Conservation (phyloP, 2,329 filamentous ascomycete species). For the Colletotrichum tamarilloi region DNA sequence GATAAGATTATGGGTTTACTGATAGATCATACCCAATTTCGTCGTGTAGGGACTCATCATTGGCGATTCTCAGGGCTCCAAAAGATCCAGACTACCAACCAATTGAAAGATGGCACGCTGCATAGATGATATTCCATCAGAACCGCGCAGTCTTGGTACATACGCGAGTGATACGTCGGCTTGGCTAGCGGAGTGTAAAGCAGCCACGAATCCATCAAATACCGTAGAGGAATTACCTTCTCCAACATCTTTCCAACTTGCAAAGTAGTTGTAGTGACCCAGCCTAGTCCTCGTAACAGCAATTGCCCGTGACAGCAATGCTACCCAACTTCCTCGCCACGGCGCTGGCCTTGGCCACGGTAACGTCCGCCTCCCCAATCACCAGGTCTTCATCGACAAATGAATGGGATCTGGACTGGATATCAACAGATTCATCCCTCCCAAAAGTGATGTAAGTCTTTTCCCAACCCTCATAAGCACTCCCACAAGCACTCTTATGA, state of each 20-base stretch:
- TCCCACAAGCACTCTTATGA: neutral
- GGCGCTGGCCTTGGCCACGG: neutral
- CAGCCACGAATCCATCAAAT: too few species aligned
- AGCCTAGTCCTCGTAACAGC: neutral
- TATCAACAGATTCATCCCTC: slow-evolving; percentile 40
- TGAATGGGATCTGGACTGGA: slow-evolving; percentile 38
- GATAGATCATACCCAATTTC: neutral
- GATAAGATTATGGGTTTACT: neutral
- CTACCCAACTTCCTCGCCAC: neutral
- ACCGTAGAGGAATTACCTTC: too few species aligned
- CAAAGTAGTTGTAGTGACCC: neutral
- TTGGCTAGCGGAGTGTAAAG: neutral
- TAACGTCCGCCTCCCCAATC: neutral
- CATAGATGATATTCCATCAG: too few species aligned
- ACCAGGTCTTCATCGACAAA: neutral
- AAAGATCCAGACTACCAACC: neutral
- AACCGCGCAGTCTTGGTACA: too few species aligned
- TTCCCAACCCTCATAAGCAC: neutral
- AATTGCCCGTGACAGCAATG: neutral
- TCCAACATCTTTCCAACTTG: too few species aligned
- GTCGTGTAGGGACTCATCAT: neutral
- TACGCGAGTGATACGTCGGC: too few species aligned
- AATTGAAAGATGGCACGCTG: too few species aligned
- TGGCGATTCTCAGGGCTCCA: neutral
- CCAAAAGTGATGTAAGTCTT: slow-evolving; percentile 42